phyloP scores from a whole-genome alignment of 164 flowering plant species.

The Buxus sempervirens region DNA sequence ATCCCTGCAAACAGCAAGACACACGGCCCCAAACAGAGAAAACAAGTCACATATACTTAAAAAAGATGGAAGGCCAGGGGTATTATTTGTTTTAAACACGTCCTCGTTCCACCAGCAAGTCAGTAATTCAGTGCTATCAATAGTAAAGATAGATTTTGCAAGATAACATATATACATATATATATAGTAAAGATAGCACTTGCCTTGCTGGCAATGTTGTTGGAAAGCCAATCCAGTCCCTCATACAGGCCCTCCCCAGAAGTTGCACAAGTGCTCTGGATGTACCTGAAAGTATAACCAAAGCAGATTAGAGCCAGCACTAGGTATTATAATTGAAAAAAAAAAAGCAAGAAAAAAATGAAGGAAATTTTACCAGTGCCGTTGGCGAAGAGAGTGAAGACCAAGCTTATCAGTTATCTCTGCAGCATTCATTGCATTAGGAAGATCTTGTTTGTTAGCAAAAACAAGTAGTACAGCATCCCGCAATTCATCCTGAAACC shows the following conservation, averaged over 20 bases:
- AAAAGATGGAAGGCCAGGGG: too few species aligned
- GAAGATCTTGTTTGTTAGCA: constrained; percentile 99
- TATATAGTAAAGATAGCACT: too few species aligned
- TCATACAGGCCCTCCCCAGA: constrained; percentile 96
- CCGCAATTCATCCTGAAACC: constrained; percentile 85
- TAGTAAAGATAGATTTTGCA: too few species aligned
- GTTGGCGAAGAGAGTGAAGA: constrained; percentile 93
- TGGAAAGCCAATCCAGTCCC: constrained; percentile 97
- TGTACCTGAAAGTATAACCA: constrained; percentile 59
- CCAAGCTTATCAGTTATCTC: constrained; percentile 98
- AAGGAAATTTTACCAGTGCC: constrained; percentile 67
- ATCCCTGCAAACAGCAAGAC: constrained; percentile 31
- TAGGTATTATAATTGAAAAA: background rate
- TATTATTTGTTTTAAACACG: background rate
- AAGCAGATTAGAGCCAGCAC: background rate
- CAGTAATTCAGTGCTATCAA: background rate
- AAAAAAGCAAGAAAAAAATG: background rate
- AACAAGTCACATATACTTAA: too few species aligned
- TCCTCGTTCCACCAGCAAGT: background rate
- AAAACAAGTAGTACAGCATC: constrained; percentile 97
- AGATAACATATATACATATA: too few species aligned
- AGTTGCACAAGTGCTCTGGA: constrained; percentile 98
- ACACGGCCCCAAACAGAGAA: background rate
- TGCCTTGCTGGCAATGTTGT: constrained; percentile 93
- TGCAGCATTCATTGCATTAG: constrained; percentile 99